A percentile compares a stretch with the other conserved stretches of the same genome.
These are phyloP conservation scores for Trypanosoma grayi DNA, from an alignment of 208 protist genomes.

Conservation along the genomic window DNA sequence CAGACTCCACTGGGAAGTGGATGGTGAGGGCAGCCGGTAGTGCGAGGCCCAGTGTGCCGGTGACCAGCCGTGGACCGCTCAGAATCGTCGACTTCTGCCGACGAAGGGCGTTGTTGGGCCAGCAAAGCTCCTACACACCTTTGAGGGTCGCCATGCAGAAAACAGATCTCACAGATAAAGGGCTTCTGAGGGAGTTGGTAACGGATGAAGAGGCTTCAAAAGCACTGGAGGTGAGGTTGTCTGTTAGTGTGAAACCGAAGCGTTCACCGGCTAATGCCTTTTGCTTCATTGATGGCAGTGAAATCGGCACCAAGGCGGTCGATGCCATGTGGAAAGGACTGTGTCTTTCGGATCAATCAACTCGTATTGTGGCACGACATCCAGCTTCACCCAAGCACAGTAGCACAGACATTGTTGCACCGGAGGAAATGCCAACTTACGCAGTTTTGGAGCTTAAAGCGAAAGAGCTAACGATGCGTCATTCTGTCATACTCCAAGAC, in stretches of 20 bases:
- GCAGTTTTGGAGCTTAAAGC: slow-evolving; percentile 61
- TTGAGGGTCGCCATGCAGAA: slow-evolving; percentile 39
- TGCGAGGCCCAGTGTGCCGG: not conserved
- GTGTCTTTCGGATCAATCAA: slow-evolving; percentile 43
- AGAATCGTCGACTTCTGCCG: slow-evolving; percentile 21
- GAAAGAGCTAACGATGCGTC: slow-evolving; percentile 35
- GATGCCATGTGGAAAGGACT: slow-evolving; percentile 63
- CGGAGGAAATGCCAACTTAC: slow-evolving; percentile 52
- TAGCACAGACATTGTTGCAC: slow-evolving; percentile 41
- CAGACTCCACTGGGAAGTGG: slow-evolving; percentile 30
- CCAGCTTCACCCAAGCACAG: slow-evolving; percentile 34
- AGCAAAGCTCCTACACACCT: slow-evolving; percentile 28
- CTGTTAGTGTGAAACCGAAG: slow-evolving; percentile 43
- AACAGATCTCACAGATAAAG: slow-evolving; percentile 23
- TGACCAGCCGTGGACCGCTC: not conserved
- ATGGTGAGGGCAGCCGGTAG: slow-evolving; percentile 22
- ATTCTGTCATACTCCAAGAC: slow-evolving; percentile 52
- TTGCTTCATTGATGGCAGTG: slow-evolving; percentile 80
- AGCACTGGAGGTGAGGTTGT: slow-evolving; percentile 43
- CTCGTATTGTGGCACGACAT: slow-evolving; percentile 50
- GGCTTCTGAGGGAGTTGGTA: slow-evolving; percentile 35
- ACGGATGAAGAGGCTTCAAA: slow-evolving; percentile 7
- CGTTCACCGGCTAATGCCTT: slow-evolving; percentile 33
- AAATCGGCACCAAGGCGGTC: slow-evolving; percentile 42
- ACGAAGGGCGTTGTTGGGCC: slow-evolving; percentile 8